Evolutionary conservation across 768 basidiomycete genomes (phyloP), one percentile per base, ranked within the genome.

Genomic region (Termitomyces sp.): DNA sequence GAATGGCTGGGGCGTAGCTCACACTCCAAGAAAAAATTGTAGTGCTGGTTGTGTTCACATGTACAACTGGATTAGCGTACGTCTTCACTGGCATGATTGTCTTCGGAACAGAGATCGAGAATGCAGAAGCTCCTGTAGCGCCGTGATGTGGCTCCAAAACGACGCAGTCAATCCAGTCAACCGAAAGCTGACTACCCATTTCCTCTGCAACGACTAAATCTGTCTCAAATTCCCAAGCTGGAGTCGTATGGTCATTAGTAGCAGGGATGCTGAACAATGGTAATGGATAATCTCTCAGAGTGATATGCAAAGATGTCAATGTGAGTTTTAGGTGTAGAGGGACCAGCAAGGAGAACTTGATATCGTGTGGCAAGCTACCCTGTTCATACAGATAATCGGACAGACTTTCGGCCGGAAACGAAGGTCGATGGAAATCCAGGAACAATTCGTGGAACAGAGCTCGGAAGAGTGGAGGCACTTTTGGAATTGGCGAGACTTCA

Each of bases 11-110:
- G 46, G 83, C 81, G 61, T 93, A 91, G 61, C 94, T 94, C 45
- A 93, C 82, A 16, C 90, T 90, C 94, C 95, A 98, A 16, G 88
- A 83, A 60, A 97, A 81, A 38, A 86, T 81, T 0, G 92, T 90
- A 5, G 86, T 78, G 33, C 75, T 77, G 22, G 80, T 72, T 5
- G 88, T 83, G n/a, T 76, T 73, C 49, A 97, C 79, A 20, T 79
- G 77, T 62, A 98, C 79, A 13, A 74, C 71, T 3, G 94, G 92
- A 46, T 81, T 79, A 1, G 91, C 90, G 65, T 95, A 97, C 8
- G 88, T 91, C 72, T 98, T 98, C 64, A 95, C 89, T 0, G 95
- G 90, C 90, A 94, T 96, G 57, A 93, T 87, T 0, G 94, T 95
- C 70, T 95, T 97, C 2, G 94, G 92, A 35, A 96, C 78, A 43